Evolutionary conservation across 129 eudicot genomes (phyloP).

Genomic region (Ambrosia trifida): DNA sequence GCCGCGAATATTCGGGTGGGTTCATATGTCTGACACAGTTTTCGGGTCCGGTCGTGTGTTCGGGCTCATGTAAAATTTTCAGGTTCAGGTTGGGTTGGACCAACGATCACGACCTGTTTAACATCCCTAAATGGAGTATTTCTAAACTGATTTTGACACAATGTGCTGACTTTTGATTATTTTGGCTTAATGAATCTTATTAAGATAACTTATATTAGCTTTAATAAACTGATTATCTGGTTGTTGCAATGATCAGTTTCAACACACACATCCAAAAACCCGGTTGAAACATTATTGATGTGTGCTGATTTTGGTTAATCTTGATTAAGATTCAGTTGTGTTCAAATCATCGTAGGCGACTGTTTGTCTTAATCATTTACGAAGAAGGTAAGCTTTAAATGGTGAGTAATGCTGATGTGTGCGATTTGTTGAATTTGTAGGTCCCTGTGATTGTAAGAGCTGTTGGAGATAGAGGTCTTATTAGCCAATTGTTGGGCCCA

Average conservation of each 20-base stretch:
- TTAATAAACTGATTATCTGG: background rate
- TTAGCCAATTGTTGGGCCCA: constrained; percentile 74
- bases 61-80: no score
- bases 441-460: constrained; percentile 73
- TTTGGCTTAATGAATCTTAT: background rate
- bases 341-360: background rate
- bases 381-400: background rate
- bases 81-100: no score
- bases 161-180: background rate
- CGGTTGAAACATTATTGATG: background rate
- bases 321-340: background rate
- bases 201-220: background rate
- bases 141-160: background rate
- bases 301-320: background rate
- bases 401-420: constrained; percentile 13
- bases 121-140: background rate
- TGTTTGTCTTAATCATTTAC: background rate
- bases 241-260: background rate
- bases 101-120: no score
- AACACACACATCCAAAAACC: background rate
- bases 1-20: no score
- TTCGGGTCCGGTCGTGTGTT: no score
- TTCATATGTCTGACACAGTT: no score
- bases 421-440: constrained; percentile 27
- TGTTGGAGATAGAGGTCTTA: constrained; percentile 81